These are phyloP conservation scores for Fusarium circinatum DNA, from an alignment of 2,329 filamentous ascomycete genomes.

Conservation along the genomic window DNA sequence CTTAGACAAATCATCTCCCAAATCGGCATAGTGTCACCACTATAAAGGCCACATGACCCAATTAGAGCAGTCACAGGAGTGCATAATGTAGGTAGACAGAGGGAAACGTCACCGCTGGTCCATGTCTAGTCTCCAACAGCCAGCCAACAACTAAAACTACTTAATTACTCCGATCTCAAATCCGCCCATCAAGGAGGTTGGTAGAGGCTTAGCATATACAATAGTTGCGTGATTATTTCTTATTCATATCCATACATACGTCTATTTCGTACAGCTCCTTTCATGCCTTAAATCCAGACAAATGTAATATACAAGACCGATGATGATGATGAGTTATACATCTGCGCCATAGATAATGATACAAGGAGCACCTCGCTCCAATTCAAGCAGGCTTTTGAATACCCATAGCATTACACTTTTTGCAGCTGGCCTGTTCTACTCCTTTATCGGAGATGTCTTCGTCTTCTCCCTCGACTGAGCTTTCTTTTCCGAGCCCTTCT, in stretches of 20 bases:
- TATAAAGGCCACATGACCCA: constrained; percentile 28
- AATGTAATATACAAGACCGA: constrained; percentile 16
- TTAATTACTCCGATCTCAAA: neutral
- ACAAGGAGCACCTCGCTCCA: constrained; percentile 20
- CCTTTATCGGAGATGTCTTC: neutral
- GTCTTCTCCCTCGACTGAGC: neutral
- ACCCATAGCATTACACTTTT: neutral
- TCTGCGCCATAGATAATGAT: constrained; percentile 11
- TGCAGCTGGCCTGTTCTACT: neutral
- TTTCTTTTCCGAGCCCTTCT: neutral
- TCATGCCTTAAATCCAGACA: neutral
- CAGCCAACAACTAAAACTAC: neutral
- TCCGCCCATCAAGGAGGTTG: neutral
- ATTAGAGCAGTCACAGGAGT: constrained; percentile 8
- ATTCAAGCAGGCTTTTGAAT: neutral
- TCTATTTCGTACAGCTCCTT: neutral
- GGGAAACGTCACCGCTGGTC: constrained; percentile 29
- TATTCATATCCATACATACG: neutral
- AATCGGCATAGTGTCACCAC: constrained; percentile 19
- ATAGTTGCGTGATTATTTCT: neutral
- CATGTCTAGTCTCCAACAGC: neutral
- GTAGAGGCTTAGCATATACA: neutral
- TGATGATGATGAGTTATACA: constrained; percentile 14
- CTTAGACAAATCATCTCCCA: constrained; percentile 6
- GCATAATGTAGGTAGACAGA: neutral